Base-by-base conservation (phyloP, 345 rosid species). In the Gossypium herbaceum region DNA sequence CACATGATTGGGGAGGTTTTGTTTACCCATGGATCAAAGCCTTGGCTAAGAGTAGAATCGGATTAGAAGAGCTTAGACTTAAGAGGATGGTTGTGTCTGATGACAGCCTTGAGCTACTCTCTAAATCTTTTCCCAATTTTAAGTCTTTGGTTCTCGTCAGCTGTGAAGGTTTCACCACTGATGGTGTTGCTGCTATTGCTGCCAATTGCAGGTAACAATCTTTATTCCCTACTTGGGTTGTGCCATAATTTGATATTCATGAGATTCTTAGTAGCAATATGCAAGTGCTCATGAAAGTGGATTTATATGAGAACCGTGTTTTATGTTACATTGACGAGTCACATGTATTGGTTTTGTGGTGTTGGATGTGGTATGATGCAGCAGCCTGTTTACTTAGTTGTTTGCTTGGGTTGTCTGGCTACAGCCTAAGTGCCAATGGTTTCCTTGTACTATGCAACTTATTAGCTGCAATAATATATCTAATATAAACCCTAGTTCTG, bases 61-160 rank as follows among this genome's bases (percentile, higher is more conserved):
- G 85, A 7, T 84, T 95, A 70, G 99, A 95, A 91, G 99, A 93
- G 89, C 91, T 95, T 15, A 87, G 93, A 85, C 75, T 95, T 84
- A 95, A 95, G 85, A 88, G 99, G 85, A 95, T 95, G 99, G 89
- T 95, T 52, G 92, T 95, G 0, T 81, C 93, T 0, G 99, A 95
- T 78, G 97, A 89, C 66, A 79, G 93, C 78, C 83, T 95, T n/a
- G 98, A 93, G 82, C 86, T 90, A 75, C 85, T 95, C 66, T 90
- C 99, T 1, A 84, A 78, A 24, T 82, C 92, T 16, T 95, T 93
- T 77, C 27, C 79, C 2, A 86, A 87, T 91, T 95, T 93, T 56
- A 95, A 88, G 88, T 88, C 97, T 24, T 80, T 95, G 86, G 92
- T 91, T 74, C 99, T 95, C 76, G 89, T 90, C 57, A 95, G 96